These are phyloP conservation scores for Carallia brachiata DNA, from an alignment of 345 rosid species.

Conservation along the genomic window DNA sequence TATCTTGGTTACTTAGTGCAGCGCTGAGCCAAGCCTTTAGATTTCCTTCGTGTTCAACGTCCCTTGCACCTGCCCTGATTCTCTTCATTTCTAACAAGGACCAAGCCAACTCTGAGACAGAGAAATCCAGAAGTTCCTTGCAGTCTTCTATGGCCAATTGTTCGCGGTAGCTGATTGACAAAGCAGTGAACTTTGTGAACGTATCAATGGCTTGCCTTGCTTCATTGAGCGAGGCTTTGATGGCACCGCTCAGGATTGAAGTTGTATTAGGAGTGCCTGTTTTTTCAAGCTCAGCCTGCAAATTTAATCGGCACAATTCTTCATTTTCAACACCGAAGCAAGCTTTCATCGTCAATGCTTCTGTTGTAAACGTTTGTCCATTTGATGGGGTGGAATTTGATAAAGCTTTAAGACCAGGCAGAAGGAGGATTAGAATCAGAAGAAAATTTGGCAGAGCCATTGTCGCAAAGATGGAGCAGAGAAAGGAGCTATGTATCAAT, in stretches of 20 bases:
- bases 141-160: constrained; percentile 85
- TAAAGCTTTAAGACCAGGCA: constrained; percentile 33
- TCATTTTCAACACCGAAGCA: constrained; percentile 47
- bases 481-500: constrained; percentile 2
- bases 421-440: constrained; percentile 36
- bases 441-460: constrained; percentile 43
- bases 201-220: constrained; percentile 55
- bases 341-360: constrained; percentile 40
- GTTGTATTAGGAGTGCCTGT: constrained; percentile 30
- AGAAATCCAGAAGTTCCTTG: constrained; percentile 85
- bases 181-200: constrained; percentile 50
- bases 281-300: constrained; percentile 38
- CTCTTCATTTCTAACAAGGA: constrained; percentile 69
- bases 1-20: constrained; percentile 33
- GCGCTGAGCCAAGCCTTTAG: constrained; percentile 42
- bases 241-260: constrained; percentile 61
- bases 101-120: constrained; percentile 93
- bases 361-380: constrained; percentile 35
- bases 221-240: constrained; percentile 57
- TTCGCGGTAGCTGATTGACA: constrained; percentile 70
- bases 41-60: constrained; percentile 50
- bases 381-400: constrained; percentile 24
- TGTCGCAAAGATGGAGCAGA: constrained; percentile 13
- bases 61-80: constrained; percentile 49
- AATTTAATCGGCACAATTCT: constrained; percentile 47